phyloP scores from a whole-genome alignment of 1,284 basidiomycete species.

The Apiotrichum montevideense region DNA sequence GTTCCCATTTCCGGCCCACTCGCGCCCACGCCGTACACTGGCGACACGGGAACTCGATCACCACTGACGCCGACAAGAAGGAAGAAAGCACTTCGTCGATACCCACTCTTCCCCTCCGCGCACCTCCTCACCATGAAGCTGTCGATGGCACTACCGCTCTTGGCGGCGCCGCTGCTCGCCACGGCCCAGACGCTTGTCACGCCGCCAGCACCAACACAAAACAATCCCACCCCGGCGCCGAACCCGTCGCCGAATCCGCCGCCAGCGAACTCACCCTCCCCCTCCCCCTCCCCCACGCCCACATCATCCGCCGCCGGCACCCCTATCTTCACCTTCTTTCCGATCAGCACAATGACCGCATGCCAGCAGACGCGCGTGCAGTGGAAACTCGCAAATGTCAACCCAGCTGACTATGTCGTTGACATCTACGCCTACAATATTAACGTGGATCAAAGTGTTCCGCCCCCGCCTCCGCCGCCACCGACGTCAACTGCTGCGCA shows the following conservation, averaged over 20 bases:
- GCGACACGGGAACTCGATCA: too few relatives aligned
- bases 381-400: not conserved
- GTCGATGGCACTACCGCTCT: too few relatives aligned
- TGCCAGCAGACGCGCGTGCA: constrained; percentile 8
- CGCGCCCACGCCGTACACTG: too few relatives aligned
- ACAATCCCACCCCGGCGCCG: not conserved
- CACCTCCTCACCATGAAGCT: too few relatives aligned
- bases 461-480: not conserved
- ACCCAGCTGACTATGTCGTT: constrained; percentile 15
- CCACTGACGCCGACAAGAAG: too few relatives aligned
- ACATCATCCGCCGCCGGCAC: not conserved
- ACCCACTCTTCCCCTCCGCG: too few relatives aligned
- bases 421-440: constrained; percentile 25
- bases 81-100: too few relatives aligned
- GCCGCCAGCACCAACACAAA: not conserved
- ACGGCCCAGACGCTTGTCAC: not conserved
- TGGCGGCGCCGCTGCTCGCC: not conserved
- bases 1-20: too few relatives aligned
- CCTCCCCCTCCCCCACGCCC: not conserved
- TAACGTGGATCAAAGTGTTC: constrained; percentile 14
- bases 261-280: not conserved
- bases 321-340: not conserved
- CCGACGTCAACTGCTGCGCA: not conserved
- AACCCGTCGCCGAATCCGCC: not conserved
- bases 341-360: constrained; percentile 17